phyloP scores from a whole-genome alignment of 345 rosid species.

The Gossypium ekmanianum region DNA sequence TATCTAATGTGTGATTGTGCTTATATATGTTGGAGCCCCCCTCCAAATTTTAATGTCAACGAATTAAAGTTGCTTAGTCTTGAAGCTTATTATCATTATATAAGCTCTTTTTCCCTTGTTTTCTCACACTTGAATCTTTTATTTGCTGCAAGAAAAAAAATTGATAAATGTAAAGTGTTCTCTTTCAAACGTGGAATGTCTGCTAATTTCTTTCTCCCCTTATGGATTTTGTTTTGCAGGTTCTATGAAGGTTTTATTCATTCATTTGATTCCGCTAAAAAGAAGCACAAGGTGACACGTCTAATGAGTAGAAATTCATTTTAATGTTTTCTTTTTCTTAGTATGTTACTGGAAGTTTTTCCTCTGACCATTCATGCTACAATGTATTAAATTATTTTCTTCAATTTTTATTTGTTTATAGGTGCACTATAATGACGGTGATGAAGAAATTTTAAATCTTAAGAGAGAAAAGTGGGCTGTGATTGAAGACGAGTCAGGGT shows the following conservation, averaged over 20 bases:
- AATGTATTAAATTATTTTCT: not conserved
- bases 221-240: conserved; percentile 31
- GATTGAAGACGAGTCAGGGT: conserved; percentile 31
- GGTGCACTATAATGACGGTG: conserved; percentile 80
- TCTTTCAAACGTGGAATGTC: not conserved
- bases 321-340: not conserved
- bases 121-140: not conserved
- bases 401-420: conserved; percentile 24
- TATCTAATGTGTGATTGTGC: not conserved
- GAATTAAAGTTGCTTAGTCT: not conserved
- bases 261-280: conserved; percentile 52
- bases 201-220: not conserved
- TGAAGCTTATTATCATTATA: not conserved
- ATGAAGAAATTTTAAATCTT: conserved; percentile 56
- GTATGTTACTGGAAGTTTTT: not conserved
- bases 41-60: not conserved
- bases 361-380: conserved; percentile 10
- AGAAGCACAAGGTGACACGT: conserved; percentile 70
- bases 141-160: not conserved
- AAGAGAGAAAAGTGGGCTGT: conserved; percentile 60
- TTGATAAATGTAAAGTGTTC: not conserved
- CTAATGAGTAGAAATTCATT: not conserved
- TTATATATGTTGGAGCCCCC: not conserved
- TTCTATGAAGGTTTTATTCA: conserved; percentile 63
- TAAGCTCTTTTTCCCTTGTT: not conserved